A percentile compares a stretch with the other conserved stretches of the same genome.
Conservation (phyloP, 2,329 filamentous ascomycete species). For the Colletotrichum destructivum region DNA sequence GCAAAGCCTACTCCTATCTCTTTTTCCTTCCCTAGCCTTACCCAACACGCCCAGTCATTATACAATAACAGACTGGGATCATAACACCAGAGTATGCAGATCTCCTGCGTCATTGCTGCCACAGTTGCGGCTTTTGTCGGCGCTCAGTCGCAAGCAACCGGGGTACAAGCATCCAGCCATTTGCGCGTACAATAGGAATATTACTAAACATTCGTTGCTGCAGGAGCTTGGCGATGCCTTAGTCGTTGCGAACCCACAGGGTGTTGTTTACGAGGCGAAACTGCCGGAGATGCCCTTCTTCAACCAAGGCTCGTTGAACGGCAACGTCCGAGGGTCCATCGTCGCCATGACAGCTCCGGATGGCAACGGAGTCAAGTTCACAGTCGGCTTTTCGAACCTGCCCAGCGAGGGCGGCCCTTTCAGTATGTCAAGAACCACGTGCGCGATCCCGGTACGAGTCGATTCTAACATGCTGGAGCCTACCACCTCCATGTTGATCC, state of each 20-base stretch:
- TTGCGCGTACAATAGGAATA: too few relatives aligned
- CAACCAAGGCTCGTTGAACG: slow-evolving; percentile 60
- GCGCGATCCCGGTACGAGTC: background rate
- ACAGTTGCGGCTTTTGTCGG: slow-evolving; percentile 49
- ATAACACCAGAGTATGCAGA: slow-evolving; percentile 42
- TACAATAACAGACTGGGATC: too few relatives aligned
- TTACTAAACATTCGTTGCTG: slow-evolving; percentile 7
- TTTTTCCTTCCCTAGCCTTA: background rate
- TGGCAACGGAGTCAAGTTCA: slow-evolving; percentile 69
- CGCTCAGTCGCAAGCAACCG: slow-evolving; percentile 46
- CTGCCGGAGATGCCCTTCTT: slow-evolving; percentile 70
- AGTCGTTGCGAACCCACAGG: slow-evolving; percentile 68
- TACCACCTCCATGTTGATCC: slow-evolving; percentile 81
- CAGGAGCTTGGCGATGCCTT: slow-evolving; percentile 65
- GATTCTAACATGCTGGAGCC: slow-evolving; percentile 57
- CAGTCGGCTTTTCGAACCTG: slow-evolving; percentile 70
- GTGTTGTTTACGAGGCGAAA: slow-evolving; percentile 67
- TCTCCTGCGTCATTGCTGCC: slow-evolving; percentile 45
- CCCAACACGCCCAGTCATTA: background rate
- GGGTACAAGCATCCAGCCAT: slow-evolving; percentile 30
- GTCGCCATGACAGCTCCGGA: slow-evolving; percentile 60
- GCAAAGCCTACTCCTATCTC: background rate
- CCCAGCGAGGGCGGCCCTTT: slow-evolving; percentile 53
- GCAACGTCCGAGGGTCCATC: slow-evolving; percentile 70
- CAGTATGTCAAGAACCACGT: slow-evolving; percentile 59